Base-by-base conservation (phyloP, 1,284 basidiomycete species). In the Ustilago xerochloae region DNA sequence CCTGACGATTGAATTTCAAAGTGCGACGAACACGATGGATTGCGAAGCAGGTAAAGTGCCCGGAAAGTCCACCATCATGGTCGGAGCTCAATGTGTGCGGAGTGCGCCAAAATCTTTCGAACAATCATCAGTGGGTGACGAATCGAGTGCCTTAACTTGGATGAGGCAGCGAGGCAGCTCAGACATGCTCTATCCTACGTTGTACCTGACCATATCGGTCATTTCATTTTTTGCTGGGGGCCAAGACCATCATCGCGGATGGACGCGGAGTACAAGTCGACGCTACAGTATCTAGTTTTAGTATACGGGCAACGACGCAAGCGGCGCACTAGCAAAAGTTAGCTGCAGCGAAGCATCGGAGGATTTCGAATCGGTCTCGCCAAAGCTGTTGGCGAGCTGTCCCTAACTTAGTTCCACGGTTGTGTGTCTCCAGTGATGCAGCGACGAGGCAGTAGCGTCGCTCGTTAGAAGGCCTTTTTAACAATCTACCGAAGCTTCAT, bases 31-130 rank as follows among this genome's bases (percentile, higher is more conserved):
- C 28, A 20, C 41, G n/a, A n/a, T n/a, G n/a, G n/a, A n/a, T n/a
- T n/a, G n/a, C n/a, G n/a, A n/a, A n/a, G n/a, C n/a, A n/a, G n/a
- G n/a, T n/a, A n/a, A n/a, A n/a, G n/a, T n/a, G n/a, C n/a, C n/a
- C n/a, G n/a, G n/a, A n/a, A n/a, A n/a, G n/a, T n/a, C n/a, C n/a
- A n/a, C n/a, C n/a, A n/a, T n/a, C n/a, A n/a, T n/a, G 45, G 45
- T 47, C 45, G 45, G 45, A 47, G 45, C 45, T 47, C 16, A n/a
- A n/a, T n/a, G 16, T 47, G 28, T 47, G 16, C 29, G 26, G 28
- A 46, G 28, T 47, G 28, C 45, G 45, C 28, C 45, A n/a, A 24
- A 29, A n/a, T 12, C n/a, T n/a, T n/a, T 47, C 28, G 28, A 47
- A 30, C 12, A 24, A 6, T 10, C 2, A 20, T 43, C 13, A 43